Evolutionary conservation across 2,329 filamentous ascomycete genomes (phyloP).

Genomic region (Curvularia verruculosa): DNA sequence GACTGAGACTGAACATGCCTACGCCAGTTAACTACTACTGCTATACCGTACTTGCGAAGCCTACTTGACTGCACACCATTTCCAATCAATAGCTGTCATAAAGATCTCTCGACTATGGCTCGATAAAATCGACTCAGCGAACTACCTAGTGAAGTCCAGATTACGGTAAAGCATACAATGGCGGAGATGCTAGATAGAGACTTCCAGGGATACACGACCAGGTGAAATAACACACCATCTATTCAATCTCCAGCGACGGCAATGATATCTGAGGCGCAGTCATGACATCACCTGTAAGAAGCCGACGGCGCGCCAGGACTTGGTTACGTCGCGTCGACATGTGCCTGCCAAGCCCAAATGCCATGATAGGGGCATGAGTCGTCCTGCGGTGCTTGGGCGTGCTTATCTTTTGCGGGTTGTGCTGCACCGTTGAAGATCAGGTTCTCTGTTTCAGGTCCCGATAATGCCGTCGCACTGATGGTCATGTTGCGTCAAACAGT

Average conservation of each 20-base stretch:
- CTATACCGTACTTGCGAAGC: background rate
- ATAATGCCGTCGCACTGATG: background rate
- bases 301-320: conserved; percentile 23
- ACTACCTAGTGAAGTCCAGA: conserved; percentile 28
- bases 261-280: background rate
- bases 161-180: conserved; percentile 9
- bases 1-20: background rate
- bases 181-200: background rate
- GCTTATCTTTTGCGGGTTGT: background rate
- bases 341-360: conserved; percentile 28
- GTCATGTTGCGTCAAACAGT: background rate
- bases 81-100: background rate
- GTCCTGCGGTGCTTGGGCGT: background rate
- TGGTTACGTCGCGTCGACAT: conserved; percentile 17
- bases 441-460: background rate
- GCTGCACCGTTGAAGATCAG: background rate
- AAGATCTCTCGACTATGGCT: background rate
- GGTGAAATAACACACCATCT: background rate
- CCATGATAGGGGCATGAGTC: conserved; percentile 11
- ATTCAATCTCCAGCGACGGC: conserved; percentile 1
- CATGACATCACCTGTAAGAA: conserved; percentile 23
- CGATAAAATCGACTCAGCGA: conserved; percentile 19
- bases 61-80: background rate
- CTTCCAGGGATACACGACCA: background rate
- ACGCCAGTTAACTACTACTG: background rate